phyloP scores from a whole-genome alignment of 768 basidiomycete genomes.

The Mycena latifolia region DNA sequence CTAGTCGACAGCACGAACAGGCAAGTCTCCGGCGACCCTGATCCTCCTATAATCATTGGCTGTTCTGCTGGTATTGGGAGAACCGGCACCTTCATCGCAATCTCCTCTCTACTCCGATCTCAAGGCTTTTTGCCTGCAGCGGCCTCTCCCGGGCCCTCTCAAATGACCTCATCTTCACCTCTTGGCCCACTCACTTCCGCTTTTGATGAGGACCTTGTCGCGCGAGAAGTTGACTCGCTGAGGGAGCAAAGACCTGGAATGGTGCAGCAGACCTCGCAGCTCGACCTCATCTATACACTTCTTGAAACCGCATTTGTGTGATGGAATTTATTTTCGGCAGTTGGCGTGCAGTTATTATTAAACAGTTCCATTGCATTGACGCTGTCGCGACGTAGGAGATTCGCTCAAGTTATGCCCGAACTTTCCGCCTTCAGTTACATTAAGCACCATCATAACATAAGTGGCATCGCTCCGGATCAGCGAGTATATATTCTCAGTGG shows the following conservation, averaged over 20 bases:
- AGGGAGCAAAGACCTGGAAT: conserved; percentile 87
- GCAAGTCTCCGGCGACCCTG: conserved; percentile 60
- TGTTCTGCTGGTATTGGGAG: conserved; percentile 93
- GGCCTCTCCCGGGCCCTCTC: conserved; percentile 49
- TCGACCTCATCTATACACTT: conserved; percentile 73
- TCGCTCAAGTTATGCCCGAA: too few relatives aligned
- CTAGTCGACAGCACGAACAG: conserved; percentile 77
- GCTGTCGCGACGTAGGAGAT: too few relatives aligned
- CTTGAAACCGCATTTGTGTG: conserved; percentile 48
- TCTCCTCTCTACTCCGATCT: conserved; percentile 82
- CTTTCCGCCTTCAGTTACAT: too few relatives aligned
- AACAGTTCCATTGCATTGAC: too few relatives aligned
- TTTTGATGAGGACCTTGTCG: conserved; percentile 67
- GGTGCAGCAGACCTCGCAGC: conserved; percentile 82
- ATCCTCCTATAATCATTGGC: conserved; percentile 85
- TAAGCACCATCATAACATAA: too few relatives aligned
- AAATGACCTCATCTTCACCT: conserved; percentile 50
- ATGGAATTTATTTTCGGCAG: background rate
- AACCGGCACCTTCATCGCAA: conserved; percentile 87
- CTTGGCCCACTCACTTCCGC: conserved; percentile 68
- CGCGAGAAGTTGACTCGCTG: conserved; percentile 80
- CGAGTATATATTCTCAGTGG: too few relatives aligned
- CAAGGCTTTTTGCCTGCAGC: conserved; percentile 61
- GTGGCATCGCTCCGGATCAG: too few relatives aligned
- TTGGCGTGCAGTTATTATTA: too few relatives aligned